Evolutionary conservation across 2,329 filamentous ascomycete species (phyloP).

Genomic region (Sphaerulina musiva): DNA sequence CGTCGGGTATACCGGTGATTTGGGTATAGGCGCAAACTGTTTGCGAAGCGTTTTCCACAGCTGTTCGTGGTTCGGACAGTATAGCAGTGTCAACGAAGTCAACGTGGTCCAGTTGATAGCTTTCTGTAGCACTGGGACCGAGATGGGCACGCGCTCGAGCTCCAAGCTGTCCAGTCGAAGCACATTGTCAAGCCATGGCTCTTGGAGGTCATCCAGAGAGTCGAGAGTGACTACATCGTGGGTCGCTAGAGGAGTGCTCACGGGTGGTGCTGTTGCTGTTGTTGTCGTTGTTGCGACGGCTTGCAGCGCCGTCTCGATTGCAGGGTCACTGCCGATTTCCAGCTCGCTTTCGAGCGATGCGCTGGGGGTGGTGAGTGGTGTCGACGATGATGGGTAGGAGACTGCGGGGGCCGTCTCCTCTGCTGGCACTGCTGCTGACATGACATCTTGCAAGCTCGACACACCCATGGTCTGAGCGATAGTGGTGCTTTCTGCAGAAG

Average conservation of each 20-base stretch:
- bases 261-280: background rate
- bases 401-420: background rate
- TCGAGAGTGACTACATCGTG: slow-evolving; percentile 11
- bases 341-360: background rate
- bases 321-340: slow-evolving; percentile 1
- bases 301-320: slow-evolving; percentile 2
- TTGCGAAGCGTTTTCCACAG: slow-evolving; percentile 67
- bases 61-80: slow-evolving; percentile 65
- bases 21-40: slow-evolving; percentile 39
- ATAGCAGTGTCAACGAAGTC: slow-evolving; percentile 65
- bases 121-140: slow-evolving; percentile 60
- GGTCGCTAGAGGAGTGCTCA: background rate
- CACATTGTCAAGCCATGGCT: slow-evolving; percentile 48
- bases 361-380: background rate
- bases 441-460: slow-evolving; percentile 16
- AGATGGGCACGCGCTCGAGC: slow-evolving; percentile 68
- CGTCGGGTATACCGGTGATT: slow-evolving; percentile 36
- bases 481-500: background rate
- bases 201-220: slow-evolving; percentile 12
- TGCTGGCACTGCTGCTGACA: slow-evolving; percentile 1
- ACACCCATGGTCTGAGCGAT: slow-evolving; percentile 10
- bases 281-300: background rate
- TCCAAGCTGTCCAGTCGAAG: slow-evolving; percentile 66
- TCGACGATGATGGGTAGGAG: background rate
- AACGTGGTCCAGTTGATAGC: slow-evolving; percentile 69